A percentile compares a stretch with the other conserved stretches of the same genome.
These are phyloP conservation scores for Inosperma sp. DNA, from an alignment of 768 basidiomycete genomes.

Conservation along the genomic window DNA sequence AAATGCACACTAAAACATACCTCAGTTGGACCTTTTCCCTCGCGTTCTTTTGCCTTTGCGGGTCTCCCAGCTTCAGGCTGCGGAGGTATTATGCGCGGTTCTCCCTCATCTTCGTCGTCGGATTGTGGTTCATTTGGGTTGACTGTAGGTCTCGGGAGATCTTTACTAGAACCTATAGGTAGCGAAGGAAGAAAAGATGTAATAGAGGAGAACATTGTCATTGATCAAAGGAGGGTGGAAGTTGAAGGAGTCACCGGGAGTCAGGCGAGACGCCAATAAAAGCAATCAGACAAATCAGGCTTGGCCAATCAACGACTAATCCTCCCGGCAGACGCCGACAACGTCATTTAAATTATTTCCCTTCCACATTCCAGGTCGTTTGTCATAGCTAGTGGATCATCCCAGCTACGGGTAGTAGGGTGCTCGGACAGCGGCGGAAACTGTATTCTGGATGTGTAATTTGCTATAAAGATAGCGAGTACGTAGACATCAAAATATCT, in stretches of 20 bases:
- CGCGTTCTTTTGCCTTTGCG: constrained; percentile 15
- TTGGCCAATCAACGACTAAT: neutral
- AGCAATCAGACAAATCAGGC: too few relatives aligned
- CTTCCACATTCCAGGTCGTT: too few relatives aligned
- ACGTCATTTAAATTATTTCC: too few relatives aligned
- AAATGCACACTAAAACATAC: constrained; percentile 16
- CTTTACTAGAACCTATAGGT: constrained; percentile 27
- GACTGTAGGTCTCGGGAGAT: constrained; percentile 21
- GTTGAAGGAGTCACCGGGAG: neutral
- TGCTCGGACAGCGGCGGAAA: too few relatives aligned
- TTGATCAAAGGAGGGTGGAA: neutral
- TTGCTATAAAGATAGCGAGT: too few relatives aligned
- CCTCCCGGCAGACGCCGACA: neutral
- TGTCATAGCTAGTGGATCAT: too few relatives aligned
- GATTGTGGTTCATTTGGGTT: constrained; percentile 20
- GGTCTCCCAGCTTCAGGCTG: constrained; percentile 4
- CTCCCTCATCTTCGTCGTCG: constrained; percentile 34
- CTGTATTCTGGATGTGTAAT: too few relatives aligned
- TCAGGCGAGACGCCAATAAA: neutral
- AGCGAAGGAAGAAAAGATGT: constrained; percentile 49
- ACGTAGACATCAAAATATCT: too few relatives aligned
- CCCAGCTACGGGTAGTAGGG: too few relatives aligned
- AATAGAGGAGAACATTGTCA: constrained; percentile 47
- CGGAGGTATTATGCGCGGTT: constrained; percentile 5
- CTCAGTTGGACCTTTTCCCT: constrained; percentile 30